Conservation (phyloP, 2,329 filamentous ascomycete genomes). For the Arachnomyces sp. region DNA sequence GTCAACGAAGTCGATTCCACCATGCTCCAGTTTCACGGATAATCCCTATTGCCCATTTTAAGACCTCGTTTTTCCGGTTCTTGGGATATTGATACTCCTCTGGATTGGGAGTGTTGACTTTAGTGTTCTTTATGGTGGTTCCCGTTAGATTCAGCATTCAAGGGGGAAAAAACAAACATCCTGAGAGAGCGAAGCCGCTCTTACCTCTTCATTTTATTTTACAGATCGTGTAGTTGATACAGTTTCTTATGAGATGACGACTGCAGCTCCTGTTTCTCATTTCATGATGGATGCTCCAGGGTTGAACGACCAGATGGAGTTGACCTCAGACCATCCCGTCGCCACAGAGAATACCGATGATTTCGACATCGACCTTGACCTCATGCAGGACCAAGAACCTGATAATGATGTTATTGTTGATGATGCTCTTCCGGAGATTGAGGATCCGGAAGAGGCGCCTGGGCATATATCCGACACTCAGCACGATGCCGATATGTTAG, state of each 20-base stretch:
- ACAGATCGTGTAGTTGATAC: too few species aligned
- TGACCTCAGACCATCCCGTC: constrained; percentile 29
- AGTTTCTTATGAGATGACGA: constrained; percentile 28
- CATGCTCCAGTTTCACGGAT: too few species aligned
- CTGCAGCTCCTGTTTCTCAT: constrained; percentile 22
- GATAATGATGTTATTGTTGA: constrained; percentile 53
- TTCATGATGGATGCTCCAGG: constrained; percentile 30
- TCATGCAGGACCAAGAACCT: constrained; percentile 27
- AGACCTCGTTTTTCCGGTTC: too few species aligned
- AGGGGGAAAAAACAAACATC: too few species aligned
- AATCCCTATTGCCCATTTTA: too few species aligned
- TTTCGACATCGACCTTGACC: constrained; percentile 55
- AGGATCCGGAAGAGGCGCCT: constrained; percentile 28
- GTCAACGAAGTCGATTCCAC: too few species aligned
- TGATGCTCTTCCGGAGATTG: constrained; percentile 34
- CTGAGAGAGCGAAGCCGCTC: too few species aligned
- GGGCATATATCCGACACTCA: too few species aligned
- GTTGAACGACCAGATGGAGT: constrained; percentile 38
- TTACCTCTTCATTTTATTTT: too few species aligned
- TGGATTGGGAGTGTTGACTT: too few species aligned
- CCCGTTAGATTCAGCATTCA: too few species aligned
- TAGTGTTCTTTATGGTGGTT: constrained; percentile 4
- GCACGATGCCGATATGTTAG: constrained; percentile 41
- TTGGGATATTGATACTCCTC: neutral
- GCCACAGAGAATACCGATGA: constrained; percentile 36